A percentile compares a stretch with the other conserved stretches of the same genome.
Evolutionary conservation across 2,329 filamentous ascomycete genomes (phyloP).

Genomic region (Pestalotiopsis sp.): DNA sequence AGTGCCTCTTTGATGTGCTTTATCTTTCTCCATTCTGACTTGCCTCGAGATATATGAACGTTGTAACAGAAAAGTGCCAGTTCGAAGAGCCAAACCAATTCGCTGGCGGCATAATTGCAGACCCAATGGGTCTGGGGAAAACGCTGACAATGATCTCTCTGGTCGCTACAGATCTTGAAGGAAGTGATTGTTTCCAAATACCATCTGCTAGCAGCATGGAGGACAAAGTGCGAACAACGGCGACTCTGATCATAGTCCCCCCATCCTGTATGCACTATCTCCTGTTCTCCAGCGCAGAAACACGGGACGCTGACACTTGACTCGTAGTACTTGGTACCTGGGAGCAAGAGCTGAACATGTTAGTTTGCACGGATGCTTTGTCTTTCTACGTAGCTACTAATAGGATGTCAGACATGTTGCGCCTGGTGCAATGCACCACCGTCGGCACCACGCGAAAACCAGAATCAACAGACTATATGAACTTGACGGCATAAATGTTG

Average conservation of each 20-base stretch:
- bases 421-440: background rate
- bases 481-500: conserved; percentile 25
- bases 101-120: conserved; percentile 28
- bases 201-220: background rate
- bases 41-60: background rate
- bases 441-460: conserved; percentile 25
- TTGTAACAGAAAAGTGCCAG: conserved; percentile 7
- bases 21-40: background rate
- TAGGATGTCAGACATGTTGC: background rate
- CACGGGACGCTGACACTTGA: background rate
- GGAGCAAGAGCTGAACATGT: background rate
- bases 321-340: background rate
- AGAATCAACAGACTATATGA: conserved; percentile 19
- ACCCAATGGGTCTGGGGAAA: conserved; percentile 33
- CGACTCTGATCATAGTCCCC: background rate
- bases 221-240: background rate
- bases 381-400: background rate
- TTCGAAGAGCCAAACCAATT: conserved; percentile 19
- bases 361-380: background rate
- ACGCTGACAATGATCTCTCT: conserved; percentile 27
- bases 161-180: conserved; percentile 21
- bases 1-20: background rate
- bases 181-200: background rate
- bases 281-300: background rate
- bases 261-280: background rate